Evolutionary conservation across 495 filamentous ascomycete species (phyloP).

Genomic region (Letharia columbiana): DNA sequence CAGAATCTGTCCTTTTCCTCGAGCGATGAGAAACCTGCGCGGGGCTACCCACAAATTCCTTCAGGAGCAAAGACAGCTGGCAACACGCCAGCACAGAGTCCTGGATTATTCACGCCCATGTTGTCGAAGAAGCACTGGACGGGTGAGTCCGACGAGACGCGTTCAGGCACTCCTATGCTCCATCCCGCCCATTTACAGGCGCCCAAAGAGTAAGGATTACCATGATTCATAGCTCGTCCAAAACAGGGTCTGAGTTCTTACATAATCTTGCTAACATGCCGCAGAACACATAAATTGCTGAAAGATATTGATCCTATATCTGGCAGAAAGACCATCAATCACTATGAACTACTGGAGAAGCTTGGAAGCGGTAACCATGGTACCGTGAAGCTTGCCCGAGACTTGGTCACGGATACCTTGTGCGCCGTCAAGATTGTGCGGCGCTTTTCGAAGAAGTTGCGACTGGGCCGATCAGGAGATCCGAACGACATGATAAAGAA

Average conservation of each 20-base stretch:
- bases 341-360: constrained; percentile 94
- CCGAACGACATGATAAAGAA: constrained; percentile 91
- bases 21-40: constrained; percentile 26
- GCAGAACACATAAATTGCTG: constrained; percentile 25
- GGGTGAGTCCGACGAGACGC: constrained; percentile 40
- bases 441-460: constrained; percentile 82
- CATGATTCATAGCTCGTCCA: not conserved
- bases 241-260: not conserved
- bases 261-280: not conserved
- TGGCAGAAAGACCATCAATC: constrained; percentile 90
- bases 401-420: constrained; percentile 64
- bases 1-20: constrained; percentile 30
- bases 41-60: constrained; percentile 29
- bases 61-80: constrained; percentile 44
- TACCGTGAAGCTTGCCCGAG: constrained; percentile 89
- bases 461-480: constrained; percentile 66
- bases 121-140: constrained; percentile 30
- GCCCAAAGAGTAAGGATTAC: constrained; percentile 45
- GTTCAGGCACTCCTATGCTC: constrained; percentile 47
- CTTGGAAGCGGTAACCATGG: constrained; percentile 92
- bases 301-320: constrained; percentile 72
- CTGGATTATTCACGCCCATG: constrained; percentile 50
- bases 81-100: constrained; percentile 61
- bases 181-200: constrained; percentile 58
- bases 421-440: constrained; percentile 99